phyloP scores from a whole-genome alignment of 108 stramenopile genomes.

The Skeletonema grethae region DNA sequence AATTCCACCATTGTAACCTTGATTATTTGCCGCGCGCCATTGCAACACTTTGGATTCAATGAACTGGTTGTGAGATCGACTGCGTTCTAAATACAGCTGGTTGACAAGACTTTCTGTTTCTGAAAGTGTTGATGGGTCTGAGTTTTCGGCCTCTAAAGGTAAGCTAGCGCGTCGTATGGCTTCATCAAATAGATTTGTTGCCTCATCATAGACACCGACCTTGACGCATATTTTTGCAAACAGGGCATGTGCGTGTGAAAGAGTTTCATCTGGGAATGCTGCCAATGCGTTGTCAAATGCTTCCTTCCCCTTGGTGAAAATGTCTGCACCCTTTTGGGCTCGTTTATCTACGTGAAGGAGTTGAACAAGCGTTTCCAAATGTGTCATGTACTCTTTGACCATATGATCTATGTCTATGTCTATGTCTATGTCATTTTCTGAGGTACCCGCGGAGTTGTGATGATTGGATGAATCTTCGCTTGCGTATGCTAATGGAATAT shows the following conservation, averaged over 20 bases:
- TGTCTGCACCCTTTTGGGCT: not conserved
- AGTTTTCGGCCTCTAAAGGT: slow-evolving; percentile 3
- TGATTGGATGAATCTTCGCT: not conserved
- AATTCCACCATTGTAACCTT: slow-evolving; percentile 17
- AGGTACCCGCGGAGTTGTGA: not conserved
- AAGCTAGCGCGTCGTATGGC: slow-evolving; percentile 22
- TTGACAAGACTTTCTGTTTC: slow-evolving; percentile 16
- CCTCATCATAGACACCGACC: slow-evolving; percentile 13
- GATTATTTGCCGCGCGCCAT: slow-evolving; percentile 25
- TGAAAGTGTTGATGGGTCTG: not conserved
- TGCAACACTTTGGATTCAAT: slow-evolving; percentile 10
- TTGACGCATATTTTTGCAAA: slow-evolving; percentile 25
- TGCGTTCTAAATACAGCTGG: slow-evolving; percentile 16
- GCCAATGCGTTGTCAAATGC: slow-evolving; percentile 17
- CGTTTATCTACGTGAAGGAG: not conserved
- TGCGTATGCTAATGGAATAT: too few species aligned
- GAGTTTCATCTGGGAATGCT: slow-evolving; percentile 24
- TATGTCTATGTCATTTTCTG: not conserved
- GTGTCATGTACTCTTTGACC: not conserved
- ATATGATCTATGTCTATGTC: not conserved
- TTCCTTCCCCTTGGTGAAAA: slow-evolving; percentile 8
- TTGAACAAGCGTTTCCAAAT: slow-evolving; percentile 4
- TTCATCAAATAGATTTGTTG: slow-evolving; percentile 21
- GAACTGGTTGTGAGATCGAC: slow-evolving; percentile 16
- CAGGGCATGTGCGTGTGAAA: slow-evolving; percentile 21